Conservation (phyloP, 139 green algal species). For the Trebouxia sp. region DNA sequence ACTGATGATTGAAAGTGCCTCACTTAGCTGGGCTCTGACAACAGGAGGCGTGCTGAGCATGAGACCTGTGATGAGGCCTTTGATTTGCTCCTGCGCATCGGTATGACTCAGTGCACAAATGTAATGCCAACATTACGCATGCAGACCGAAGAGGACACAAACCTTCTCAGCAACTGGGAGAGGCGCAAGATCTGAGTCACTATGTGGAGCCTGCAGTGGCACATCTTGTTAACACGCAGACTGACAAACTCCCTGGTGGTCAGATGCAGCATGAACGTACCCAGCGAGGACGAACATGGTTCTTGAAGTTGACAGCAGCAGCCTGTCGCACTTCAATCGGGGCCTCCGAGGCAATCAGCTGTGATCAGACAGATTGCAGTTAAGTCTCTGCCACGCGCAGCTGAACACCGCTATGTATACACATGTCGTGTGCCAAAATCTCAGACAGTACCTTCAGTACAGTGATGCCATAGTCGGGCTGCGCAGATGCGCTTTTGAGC, state of each 20-base stretch:
- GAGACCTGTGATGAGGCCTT: slow-evolving; percentile 78
- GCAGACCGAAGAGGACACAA: not conserved
- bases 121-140: not conserved
- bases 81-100: slow-evolving; percentile 81
- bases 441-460: slow-evolving; percentile 83
- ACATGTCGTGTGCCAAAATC: not conserved
- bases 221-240: not conserved
- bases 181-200: not conserved
- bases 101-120: not conserved
- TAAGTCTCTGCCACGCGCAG: not conserved
- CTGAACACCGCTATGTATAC: not conserved
- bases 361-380: slow-evolving; percentile 23
- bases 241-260: not conserved
- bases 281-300: slow-evolving; percentile 92
- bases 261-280: slow-evolving; percentile 34
- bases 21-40: slow-evolving; percentile 85
- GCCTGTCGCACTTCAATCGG: slow-evolving; percentile 79
- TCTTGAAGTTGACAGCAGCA: slow-evolving; percentile 98
- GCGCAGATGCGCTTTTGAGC: slow-evolving; percentile 64
- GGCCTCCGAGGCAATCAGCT: slow-evolving; percentile 70
- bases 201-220: slow-evolving; percentile 11
- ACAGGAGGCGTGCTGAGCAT: slow-evolving; percentile 84
- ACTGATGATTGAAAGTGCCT: slow-evolving; percentile 92
- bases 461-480: slow-evolving; percentile 74
- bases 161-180: slow-evolving; percentile 67